Conservation (phyloP, 345 rosid species). For the Combretum micranthum region DNA sequence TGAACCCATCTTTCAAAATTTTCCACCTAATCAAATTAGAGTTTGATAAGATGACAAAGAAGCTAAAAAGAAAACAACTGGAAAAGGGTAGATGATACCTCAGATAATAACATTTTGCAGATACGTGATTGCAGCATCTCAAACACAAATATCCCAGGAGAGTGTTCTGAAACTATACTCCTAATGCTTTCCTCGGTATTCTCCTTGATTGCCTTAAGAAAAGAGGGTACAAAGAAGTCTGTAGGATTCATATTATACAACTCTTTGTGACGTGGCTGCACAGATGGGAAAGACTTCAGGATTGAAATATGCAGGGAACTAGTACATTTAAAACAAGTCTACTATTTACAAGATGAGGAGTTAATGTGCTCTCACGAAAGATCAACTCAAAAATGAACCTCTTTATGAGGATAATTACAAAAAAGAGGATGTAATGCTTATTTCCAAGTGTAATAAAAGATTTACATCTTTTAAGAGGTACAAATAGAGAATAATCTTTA, state of each 20-base stretch:
- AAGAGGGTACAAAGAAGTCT: conserved; percentile 66
- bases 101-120: conserved; percentile 61
- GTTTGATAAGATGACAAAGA: conserved; percentile 32
- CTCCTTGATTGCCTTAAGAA: conserved; percentile 52
- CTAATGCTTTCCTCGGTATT: conserved; percentile 57
- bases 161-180: conserved; percentile 50
- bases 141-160: conserved; percentile 69
- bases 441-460: too few species aligned
- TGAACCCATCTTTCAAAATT: conserved; percentile 85
- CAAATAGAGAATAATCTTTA: too few species aligned
- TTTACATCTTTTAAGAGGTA: too few species aligned
- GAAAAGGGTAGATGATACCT: conserved; percentile 38
- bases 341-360: background rate
- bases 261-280: conserved; percentile 76
- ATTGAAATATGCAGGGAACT: background rate
- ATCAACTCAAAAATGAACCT: too few species aligned
- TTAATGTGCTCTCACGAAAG: too few species aligned
- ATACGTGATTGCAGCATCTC: conserved; percentile 69
- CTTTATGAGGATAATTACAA: too few species aligned
- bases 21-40: conserved; percentile 64
- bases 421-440: too few species aligned
- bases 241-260: conserved; percentile 49
- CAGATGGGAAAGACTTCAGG: background rate
- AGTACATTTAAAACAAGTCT: background rate
- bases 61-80: conserved; percentile 11